A percentile compares a stretch with the other conserved stretches of the same genome.
Evolutionary conservation across 192 early-diverging fungal species (phyloP).

Genomic region (Endogone sp.): DNA sequence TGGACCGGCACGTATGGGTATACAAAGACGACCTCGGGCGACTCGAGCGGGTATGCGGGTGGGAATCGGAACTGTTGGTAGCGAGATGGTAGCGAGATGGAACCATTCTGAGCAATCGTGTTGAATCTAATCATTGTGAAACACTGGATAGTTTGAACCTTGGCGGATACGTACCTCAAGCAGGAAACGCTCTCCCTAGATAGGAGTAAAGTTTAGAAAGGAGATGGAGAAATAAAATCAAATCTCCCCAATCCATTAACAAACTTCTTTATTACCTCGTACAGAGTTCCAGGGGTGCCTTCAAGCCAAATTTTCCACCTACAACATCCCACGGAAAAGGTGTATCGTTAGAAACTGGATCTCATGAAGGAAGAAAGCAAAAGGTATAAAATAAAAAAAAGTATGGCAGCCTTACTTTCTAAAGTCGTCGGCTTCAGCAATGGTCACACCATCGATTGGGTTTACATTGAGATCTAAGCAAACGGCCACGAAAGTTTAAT

Average conservation of each 20-base stretch:
- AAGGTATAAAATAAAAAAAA: too few relatives aligned
- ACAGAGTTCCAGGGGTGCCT: constrained; percentile 66
- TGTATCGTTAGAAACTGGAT: too few relatives aligned
- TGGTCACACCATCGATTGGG: constrained; percentile 42
- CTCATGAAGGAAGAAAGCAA: too few relatives aligned
- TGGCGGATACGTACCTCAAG: constrained; percentile 42
- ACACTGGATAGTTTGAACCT: too few relatives aligned
- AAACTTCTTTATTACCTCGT: too few relatives aligned
- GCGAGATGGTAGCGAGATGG: too few relatives aligned
- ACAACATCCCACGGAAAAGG: too few relatives aligned
- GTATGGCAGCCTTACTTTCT: constrained; percentile 33
- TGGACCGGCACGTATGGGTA: constrained; percentile 58
- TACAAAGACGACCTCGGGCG: constrained; percentile 68
- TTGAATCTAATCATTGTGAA: too few relatives aligned
- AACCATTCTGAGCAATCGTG: too few relatives aligned
- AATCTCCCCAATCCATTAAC: too few relatives aligned
- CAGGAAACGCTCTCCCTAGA: constrained; percentile 42
- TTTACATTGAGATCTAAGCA: constrained; percentile 45
- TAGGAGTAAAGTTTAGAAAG: too few relatives aligned
- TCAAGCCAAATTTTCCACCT: constrained; percentile 62
- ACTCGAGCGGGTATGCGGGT: constrained; percentile 67
- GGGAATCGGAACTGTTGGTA: constrained; percentile 72
- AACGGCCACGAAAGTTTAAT: too few relatives aligned
- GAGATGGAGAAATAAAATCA: neutral
- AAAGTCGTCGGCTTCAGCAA: constrained; percentile 50